Evolutionary conservation across 495 filamentous ascomycete species (phyloP).

Genomic region (Lindgomyces ingoldianus): DNA sequence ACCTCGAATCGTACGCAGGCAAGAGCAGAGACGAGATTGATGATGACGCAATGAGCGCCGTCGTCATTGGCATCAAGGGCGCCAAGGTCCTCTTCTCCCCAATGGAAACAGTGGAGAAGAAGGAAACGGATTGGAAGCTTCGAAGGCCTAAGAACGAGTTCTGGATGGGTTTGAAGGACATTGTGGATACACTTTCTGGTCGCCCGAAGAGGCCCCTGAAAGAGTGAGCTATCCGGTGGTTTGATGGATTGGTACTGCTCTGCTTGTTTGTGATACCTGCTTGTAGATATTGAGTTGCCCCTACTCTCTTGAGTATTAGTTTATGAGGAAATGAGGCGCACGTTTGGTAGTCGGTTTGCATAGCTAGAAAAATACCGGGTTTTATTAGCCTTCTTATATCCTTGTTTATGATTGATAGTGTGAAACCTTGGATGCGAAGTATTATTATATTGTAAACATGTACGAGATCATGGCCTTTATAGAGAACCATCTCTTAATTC

Average conservation of each 20-base stretch:
- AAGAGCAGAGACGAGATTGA: constrained; percentile 67
- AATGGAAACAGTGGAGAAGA: constrained; percentile 73
- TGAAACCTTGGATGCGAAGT: too few relatives aligned
- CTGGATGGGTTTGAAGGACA: constrained; percentile 78
- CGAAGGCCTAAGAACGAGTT: constrained; percentile 81
- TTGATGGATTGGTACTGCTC: background rate
- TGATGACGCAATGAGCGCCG: constrained; percentile 65
- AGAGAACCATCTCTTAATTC: too few relatives aligned
- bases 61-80: constrained; percentile 90
- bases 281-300: background rate
- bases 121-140: constrained; percentile 91
- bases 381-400: too few relatives aligned
- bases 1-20: constrained; percentile 75
- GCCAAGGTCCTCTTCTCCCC: constrained; percentile 83
- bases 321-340: background rate
- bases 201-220: constrained; percentile 46
- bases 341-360: too few relatives aligned
- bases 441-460: too few relatives aligned
- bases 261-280: background rate
- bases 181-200: constrained; percentile 83
- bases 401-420: too few relatives aligned
- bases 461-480: too few relatives aligned
- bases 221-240: background rate
- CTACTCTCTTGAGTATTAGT: too few relatives aligned
- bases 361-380: too few relatives aligned